These are phyloP conservation scores for Aspergillus bombycis DNA, from an alignment of 2,329 filamentous ascomycete genomes.

Conservation along the genomic window DNA sequence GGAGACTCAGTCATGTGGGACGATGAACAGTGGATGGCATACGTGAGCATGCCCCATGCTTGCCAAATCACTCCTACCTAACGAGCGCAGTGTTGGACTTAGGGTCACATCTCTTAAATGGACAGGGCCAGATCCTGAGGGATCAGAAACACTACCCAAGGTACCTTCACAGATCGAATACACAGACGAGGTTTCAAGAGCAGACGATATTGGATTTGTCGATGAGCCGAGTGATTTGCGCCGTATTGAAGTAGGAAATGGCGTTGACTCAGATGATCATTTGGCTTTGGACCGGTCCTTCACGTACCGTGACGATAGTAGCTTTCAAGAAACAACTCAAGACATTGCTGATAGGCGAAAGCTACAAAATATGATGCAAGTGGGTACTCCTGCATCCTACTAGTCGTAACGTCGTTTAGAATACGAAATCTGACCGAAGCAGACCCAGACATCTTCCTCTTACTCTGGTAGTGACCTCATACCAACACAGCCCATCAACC, in stretches of 20 bases:
- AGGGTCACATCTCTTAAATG: conserved; percentile 40
- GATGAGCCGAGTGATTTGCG: conserved; percentile 10
- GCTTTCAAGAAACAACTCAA: conserved; percentile 28
- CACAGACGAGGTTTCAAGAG: conserved; percentile 26
- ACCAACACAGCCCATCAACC: conserved; percentile 32
- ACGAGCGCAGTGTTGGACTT: conserved; percentile 35
- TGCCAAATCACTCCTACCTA: conserved; percentile 8
- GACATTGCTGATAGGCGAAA: conserved; percentile 31
- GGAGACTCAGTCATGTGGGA: conserved; percentile 35
- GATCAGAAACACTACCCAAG: conserved; percentile 26
- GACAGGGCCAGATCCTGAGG: conserved; percentile 27
- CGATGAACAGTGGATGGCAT: conserved; percentile 45
- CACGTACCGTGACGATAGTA: conserved; percentile 9
- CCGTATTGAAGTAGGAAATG: background rate
- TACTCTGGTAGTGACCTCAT: conserved; percentile 29
- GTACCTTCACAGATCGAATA: conserved; percentile 37
- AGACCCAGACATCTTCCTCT: conserved; percentile 25
- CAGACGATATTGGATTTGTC: conserved; percentile 32
- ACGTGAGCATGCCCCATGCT: conserved; percentile 28
- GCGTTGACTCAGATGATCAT: background rate
- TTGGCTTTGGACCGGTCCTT: background rate
- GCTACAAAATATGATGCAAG: conserved; percentile 37
- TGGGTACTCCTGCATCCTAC: conserved; percentile 12
- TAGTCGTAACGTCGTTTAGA: background rate
- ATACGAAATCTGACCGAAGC: conserved; percentile 9